Evolutionary conservation across 140 eudicot genomes (phyloP).

Genomic region (Oenanthe javanica): DNA sequence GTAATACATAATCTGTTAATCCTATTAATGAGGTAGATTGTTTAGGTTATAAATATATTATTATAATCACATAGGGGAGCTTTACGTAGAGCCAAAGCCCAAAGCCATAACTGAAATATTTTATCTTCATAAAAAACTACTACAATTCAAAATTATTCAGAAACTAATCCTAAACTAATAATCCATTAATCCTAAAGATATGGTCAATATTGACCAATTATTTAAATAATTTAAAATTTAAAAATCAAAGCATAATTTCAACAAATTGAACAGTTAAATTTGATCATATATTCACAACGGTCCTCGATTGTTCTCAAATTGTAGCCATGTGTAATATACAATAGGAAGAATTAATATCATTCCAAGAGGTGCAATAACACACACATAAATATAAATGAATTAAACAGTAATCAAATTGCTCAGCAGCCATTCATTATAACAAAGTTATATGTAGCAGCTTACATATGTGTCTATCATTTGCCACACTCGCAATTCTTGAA

Average conservation of each 20-base stretch:
- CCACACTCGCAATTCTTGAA: slow-evolving; percentile 79
- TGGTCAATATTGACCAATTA: too few relatives aligned
- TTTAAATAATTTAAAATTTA: too few relatives aligned
- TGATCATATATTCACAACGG: background rate
- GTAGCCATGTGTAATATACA: background rate
- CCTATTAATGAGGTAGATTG: background rate
- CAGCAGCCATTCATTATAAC: background rate
- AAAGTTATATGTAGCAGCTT: slow-evolving; percentile 25
- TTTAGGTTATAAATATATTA: too few relatives aligned
- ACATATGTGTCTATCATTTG: slow-evolving; percentile 71
- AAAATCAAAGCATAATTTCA: too few relatives aligned
- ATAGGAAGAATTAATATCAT: background rate
- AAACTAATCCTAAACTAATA: too few relatives aligned
- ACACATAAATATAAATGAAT: background rate
- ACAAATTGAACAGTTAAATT: background rate
- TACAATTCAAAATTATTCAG: too few relatives aligned
- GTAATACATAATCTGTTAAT: background rate
- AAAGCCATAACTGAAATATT: too few relatives aligned
- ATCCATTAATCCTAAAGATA: too few relatives aligned
- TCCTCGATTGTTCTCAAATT: background rate
- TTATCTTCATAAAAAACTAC: too few relatives aligned
- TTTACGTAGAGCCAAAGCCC: too few relatives aligned
- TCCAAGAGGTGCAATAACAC: background rate
- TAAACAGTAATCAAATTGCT: background rate
- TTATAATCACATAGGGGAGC: too few relatives aligned